phyloP scores from a whole-genome alignment of 2,329 filamentous ascomycete genomes.

The Simplicillium aogashimaense region DNA sequence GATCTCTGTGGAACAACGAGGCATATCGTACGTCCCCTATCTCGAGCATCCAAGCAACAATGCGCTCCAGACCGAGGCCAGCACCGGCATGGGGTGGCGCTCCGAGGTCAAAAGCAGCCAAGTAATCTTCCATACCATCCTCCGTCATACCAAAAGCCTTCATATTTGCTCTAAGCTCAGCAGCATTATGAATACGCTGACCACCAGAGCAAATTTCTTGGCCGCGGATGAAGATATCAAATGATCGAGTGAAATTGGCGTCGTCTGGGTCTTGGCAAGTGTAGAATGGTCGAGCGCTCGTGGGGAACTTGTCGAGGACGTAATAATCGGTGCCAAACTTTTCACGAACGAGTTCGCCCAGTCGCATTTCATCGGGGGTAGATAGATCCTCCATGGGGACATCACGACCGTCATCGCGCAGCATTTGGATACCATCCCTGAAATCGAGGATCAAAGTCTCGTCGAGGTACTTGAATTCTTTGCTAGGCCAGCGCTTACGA shows the following conservation, averaged over 20 bases:
- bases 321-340: slow-evolving; percentile 88
- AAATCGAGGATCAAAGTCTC: slow-evolving; percentile 77
- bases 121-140: slow-evolving; percentile 80
- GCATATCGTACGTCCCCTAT: slow-evolving; percentile 85
- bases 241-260: slow-evolving; percentile 72
- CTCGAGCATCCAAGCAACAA: slow-evolving; percentile 77
- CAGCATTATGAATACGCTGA: slow-evolving; percentile 80
- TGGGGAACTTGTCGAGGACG: slow-evolving; percentile 87
- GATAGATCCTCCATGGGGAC: slow-evolving; percentile 67
- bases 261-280: slow-evolving; percentile 75
- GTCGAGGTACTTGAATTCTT: slow-evolving; percentile 79
- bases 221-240: slow-evolving; percentile 88
- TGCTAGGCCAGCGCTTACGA: slow-evolving; percentile 76
- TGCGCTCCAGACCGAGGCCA: slow-evolving; percentile 81
- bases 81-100: slow-evolving; percentile 84
- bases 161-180: slow-evolving; percentile 70
- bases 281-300: slow-evolving; percentile 79
- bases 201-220: slow-evolving; percentile 90
- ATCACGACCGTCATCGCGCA: slow-evolving; percentile 74
- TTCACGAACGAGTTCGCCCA: slow-evolving; percentile 76
- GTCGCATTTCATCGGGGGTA: slow-evolving; percentile 76
- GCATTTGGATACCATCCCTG: slow-evolving; percentile 66
- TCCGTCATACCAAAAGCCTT: slow-evolving; percentile 64
- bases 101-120: slow-evolving; percentile 79
- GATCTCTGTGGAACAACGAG: slow-evolving; percentile 79